Base-by-base conservation (phyloP, 2,329 filamentous ascomycete species). In the Fusarium illudens region DNA sequence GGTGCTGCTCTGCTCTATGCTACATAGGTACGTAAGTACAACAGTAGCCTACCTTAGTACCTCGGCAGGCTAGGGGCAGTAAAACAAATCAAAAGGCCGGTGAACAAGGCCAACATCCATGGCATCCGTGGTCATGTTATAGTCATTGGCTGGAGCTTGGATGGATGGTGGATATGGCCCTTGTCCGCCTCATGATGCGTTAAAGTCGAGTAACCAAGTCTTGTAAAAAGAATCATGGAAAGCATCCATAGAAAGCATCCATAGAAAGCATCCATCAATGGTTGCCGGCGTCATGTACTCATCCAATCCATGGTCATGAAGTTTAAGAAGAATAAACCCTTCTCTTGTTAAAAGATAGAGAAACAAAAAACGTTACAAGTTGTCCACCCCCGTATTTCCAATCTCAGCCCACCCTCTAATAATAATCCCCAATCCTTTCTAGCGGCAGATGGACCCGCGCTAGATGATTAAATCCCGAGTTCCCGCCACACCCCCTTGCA, bases 381-480 rank as follows among this genome's bases (percentile, higher is more conserved):
- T 46, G 15, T 46, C 22, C 39, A 46, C 39, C 20, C 37, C 22
- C 39, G 12, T 46, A 10, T 22, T 29, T 46, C 39, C 39, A 46
- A 44, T 44, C 39, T 27, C 39, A 44, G 10, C 25, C 22, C 39
- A 25, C 39, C n/a, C 39, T 44, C 39, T 46, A 46, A 44, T n/a
- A 44, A 20, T 25, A 25, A 12, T 13, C 29, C 12, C 12, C 22
- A 20, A 17, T 11, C 34, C 25, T n/a, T 30, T 13, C n/a, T 22
- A 60, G 39, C 52, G 33, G 30, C 22, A 57, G 59, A 37, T 49
- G 44, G 15, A 37, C 39, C 55, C 27, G 20, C 34, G 42, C 48
- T 56, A 61, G 37, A 42, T 34, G 51, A 54, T 54, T 54, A 54
- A 30, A 22, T 54, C 51, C 51, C 25, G 34, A 54, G 34, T 54